A percentile compares a stretch with the other conserved stretches of the same genome.
Conservation (phyloP, 2,329 filamentous ascomycete genomes). For the Fusarium devonianum region DNA sequence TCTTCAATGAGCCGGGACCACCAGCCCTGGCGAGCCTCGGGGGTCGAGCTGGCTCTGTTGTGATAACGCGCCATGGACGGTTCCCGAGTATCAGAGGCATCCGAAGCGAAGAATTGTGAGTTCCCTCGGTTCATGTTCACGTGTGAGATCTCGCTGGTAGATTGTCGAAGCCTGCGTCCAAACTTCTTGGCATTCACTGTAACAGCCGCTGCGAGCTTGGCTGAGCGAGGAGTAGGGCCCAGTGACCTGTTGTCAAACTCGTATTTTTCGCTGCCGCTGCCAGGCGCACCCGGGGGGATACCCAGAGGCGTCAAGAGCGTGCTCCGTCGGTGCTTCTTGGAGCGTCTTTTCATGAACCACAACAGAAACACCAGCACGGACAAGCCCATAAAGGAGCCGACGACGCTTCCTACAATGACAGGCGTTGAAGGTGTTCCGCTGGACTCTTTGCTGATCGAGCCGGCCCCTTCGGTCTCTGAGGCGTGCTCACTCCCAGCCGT, state of each 20-base stretch:
- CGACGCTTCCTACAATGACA: constrained; percentile 59
- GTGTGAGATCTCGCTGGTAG: constrained; percentile 44
- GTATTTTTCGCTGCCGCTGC: constrained; percentile 27
- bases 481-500: constrained; percentile 32
- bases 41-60: constrained; percentile 12
- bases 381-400: constrained; percentile 55
- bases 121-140: constrained; percentile 62
- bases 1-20: constrained; percentile 54
- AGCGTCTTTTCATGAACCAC: constrained; percentile 57
- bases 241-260: constrained; percentile 54
- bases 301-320: constrained; percentile 59
- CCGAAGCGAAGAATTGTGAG: constrained; percentile 57
- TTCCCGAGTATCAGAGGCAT: constrained; percentile 49
- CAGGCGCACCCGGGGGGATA: constrained; percentile 34
- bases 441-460: constrained; percentile 16
- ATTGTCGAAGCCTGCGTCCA: constrained; percentile 30
- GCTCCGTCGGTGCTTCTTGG: constrained; percentile 53
- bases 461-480: constrained; percentile 24
- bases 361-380: constrained; percentile 56
- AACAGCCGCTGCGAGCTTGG: constrained; percentile 43
- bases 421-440: constrained; percentile 31
- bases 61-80: constrained; percentile 41
- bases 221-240: constrained; percentile 56
- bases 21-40: constrained; percentile 48
- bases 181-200: constrained; percentile 42